Base-by-base conservation (phyloP, 345 rosid species). In the Excoecaria cochinchinensis region DNA sequence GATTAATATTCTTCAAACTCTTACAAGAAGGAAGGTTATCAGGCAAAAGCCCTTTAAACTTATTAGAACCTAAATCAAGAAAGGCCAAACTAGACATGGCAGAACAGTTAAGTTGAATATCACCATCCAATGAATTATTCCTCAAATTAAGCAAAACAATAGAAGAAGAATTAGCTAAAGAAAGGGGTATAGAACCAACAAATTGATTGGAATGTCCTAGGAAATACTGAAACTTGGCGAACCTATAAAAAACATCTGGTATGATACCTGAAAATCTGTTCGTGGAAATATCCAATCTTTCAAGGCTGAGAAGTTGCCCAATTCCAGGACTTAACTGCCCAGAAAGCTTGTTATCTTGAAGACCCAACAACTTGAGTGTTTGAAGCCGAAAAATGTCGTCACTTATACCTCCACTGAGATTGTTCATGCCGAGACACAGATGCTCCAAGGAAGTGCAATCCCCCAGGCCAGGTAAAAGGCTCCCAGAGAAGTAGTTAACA, bases 51-150 rank as follows among this genome's bases (percentile, higher is more conserved):
- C 97, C 98, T 3, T 17, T 47, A 80, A 89, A 89, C 74, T 48
- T 70, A 66, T 93, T 93, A 1, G 89, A 75, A 31, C 87, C 98
- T 19, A 93, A 67, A 87, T 90, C 89, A 79, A 93, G 91, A 72
- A 93, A 84, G 75, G 68, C 78, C 62, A 93, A 84, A 74, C 65
- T 74, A 69, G 67, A 38, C 96, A 93, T 82, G 46, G 88, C 87
- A 17, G 88, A 75, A 74, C 94, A 93, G 46, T 90, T 88, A 71
- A 93, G 87, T 19, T 3, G 11, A 55, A 93, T 74, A 58, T 56
- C 64, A 79, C 95, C 98, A 4, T 44, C 77, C 74, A 93, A 75
- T 0, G 94, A 87, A 69, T 93, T 93, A 78, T 93, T 93, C 86
- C 95, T 81, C 79, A 91, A 72, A 78, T 87, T 90, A 58, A 93